phyloP scores from a whole-genome alignment of 1,284 basidiomycete species.

The Leccinum fallax region DNA sequence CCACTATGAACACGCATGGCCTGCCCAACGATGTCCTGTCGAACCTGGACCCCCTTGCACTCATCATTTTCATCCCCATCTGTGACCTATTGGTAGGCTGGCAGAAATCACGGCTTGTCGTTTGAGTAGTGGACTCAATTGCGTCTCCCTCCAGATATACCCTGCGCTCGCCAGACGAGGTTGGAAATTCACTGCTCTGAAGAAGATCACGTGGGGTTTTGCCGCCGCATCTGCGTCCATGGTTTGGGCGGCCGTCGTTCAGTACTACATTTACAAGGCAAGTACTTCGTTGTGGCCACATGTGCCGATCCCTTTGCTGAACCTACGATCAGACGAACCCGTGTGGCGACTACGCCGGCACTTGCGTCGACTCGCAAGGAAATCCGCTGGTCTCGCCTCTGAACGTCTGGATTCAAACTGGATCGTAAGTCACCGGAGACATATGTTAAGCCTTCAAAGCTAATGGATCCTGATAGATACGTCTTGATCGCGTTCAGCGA shows the following conservation, averaged over 20 bases:
- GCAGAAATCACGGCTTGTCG: neutral
- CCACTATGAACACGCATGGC: conserved; percentile 71
- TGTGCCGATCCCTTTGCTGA: neutral
- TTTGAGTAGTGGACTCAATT: neutral
- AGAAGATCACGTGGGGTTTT: conserved; percentile 80
- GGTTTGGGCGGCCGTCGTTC: conserved; percentile 67
- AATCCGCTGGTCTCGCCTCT: conserved; percentile 53
- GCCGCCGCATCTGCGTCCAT: conserved; percentile 59
- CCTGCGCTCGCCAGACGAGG: conserved; percentile 67
- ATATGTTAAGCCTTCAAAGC: neutral
- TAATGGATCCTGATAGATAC: conserved; percentile 40
- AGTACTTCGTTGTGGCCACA: conserved; percentile 13
- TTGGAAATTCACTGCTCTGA: conserved; percentile 72
- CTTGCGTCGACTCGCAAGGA: conserved; percentile 48
- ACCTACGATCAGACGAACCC: conserved; percentile 49
- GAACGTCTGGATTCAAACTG: conserved; percentile 79
- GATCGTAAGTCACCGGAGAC: conserved; percentile 41
- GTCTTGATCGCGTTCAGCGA: conserved; percentile 72
- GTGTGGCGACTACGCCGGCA: conserved; percentile 60
- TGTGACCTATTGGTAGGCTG: conserved; percentile 55
- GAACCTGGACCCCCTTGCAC: conserved; percentile 77
- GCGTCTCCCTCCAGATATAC: conserved; percentile 52
- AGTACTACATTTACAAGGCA: conserved; percentile 74
- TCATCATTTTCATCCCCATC: conserved; percentile 76
- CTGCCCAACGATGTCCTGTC: conserved; percentile 82